phyloP scores from a whole-genome alignment of 2,329 filamentous ascomycete species.

The Graphiopsis chlorocephala region DNA sequence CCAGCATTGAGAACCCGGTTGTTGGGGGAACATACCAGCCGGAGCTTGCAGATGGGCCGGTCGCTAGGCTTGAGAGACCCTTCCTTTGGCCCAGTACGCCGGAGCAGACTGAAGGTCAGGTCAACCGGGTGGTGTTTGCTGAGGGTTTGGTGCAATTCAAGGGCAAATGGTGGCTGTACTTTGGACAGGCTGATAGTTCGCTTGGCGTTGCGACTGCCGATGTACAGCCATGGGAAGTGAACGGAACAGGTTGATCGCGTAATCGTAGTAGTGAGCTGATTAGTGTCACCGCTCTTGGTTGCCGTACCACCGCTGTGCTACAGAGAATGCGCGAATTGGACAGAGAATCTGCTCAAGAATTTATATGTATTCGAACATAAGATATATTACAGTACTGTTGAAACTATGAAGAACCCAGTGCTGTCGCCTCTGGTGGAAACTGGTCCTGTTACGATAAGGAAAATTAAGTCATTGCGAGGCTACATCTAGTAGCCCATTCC shows the following conservation, averaged over 20 bases:
- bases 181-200: conserved; percentile 29
- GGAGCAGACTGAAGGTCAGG: conserved; percentile 33
- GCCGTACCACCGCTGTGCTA: not conserved
- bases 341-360: not conserved
- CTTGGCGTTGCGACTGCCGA: conserved; percentile 20
- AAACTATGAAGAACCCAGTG: not conserved
- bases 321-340: not conserved
- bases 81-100: conserved; percentile 29
- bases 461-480: not conserved
- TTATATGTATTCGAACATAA: not conserved
- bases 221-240: conserved; percentile 19
- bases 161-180: conserved; percentile 35
- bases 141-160: conserved; percentile 36
- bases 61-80: conserved; percentile 33
- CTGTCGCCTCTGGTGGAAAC: not conserved
- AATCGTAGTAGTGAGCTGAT: not conserved
- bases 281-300: no score
- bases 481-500: conserved; percentile 1
- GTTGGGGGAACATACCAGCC: conserved; percentile 21
- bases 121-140: conserved; percentile 34
- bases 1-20: conserved; percentile 18
- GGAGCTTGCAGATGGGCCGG: conserved; percentile 25
- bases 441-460: not conserved
- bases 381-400: not conserved
- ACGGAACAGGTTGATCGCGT: not conserved